These are phyloP conservation scores for Picochlorum sp. DNA, from an alignment of 139 green algal species.

Conservation along the genomic window DNA sequence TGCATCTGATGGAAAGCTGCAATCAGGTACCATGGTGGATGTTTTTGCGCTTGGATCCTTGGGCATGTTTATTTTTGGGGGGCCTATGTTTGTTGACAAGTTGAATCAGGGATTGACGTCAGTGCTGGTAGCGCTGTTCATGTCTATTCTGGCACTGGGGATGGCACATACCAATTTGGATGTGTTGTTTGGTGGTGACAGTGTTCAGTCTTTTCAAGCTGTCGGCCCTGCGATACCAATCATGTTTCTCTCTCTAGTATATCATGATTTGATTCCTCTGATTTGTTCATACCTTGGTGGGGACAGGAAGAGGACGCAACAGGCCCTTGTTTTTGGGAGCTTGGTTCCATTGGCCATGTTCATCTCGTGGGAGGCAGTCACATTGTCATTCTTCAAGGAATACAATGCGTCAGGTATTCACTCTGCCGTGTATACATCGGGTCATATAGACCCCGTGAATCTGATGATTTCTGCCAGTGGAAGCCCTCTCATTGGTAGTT, in stretches of 20 bases:
- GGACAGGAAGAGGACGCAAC: constrained; percentile 26
- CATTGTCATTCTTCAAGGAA: constrained; percentile 24
- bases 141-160: constrained; percentile 27
- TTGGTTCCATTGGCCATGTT: constrained; percentile 62
- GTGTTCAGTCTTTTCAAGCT: constrained; percentile 11
- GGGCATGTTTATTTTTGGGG: constrained; percentile 29
- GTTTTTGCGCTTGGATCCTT: constrained; percentile 13
- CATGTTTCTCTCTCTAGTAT: constrained; percentile 65
- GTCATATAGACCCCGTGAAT: not conserved
- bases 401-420: not conserved
- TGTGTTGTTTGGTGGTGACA: constrained; percentile 13
- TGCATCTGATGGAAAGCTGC: constrained; percentile 8
- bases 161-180: constrained; percentile 13
- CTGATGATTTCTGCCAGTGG: not conserved
- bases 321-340: constrained; percentile 39
- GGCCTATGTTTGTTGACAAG: constrained; percentile 16
- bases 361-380: constrained; percentile 51
- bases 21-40: not conserved
- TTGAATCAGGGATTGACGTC: constrained; percentile 35
- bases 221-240: constrained; percentile 42
- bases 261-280: constrained; percentile 66
- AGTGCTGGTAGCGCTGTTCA: constrained; percentile 32
- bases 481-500: constrained; percentile 17
- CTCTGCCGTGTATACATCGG: not conserved
- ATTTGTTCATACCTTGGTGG: constrained; percentile 52